Evolutionary conservation across 768 basidiomycete genomes (phyloP).

Genomic region (Boletus speciosus): DNA sequence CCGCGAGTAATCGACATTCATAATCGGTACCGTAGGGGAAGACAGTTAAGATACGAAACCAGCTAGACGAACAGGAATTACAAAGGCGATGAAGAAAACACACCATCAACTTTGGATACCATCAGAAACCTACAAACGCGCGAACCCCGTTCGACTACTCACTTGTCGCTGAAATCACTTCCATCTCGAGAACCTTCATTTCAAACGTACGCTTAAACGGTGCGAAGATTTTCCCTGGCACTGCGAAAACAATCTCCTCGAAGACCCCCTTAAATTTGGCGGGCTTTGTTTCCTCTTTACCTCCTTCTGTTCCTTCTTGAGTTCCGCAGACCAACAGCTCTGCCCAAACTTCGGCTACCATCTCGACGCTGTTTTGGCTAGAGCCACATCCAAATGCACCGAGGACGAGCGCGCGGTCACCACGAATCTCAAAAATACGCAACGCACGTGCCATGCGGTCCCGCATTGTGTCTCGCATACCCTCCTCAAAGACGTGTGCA

Average conservation of each 20-base stretch:
- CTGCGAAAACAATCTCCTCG: slow-evolving; percentile 42
- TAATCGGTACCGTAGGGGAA: background rate
- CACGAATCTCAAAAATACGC: slow-evolving; percentile 41
- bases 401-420: slow-evolving; percentile 38
- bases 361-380: slow-evolving; percentile 39
- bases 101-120: background rate
- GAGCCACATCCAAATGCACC: slow-evolving; percentile 47
- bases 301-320: slow-evolving; percentile 18
- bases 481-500: slow-evolving; percentile 34
- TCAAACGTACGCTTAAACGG: slow-evolving; percentile 41
- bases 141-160: slow-evolving; percentile 11
- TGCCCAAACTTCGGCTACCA: slow-evolving; percentile 44
- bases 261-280: slow-evolving; percentile 41
- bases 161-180: slow-evolving; percentile 30
- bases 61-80: background rate
- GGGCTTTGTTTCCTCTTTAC: slow-evolving; percentile 11
- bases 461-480: slow-evolving; percentile 41
- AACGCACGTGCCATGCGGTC: slow-evolving; percentile 48
- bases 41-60: background rate
- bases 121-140: background rate
- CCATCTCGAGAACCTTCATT: slow-evolving; percentile 37
- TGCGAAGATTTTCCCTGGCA: slow-evolving; percentile 35
- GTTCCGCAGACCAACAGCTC: slow-evolving; percentile 40
- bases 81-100: background rate
- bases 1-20: too few species aligned